These are phyloP conservation scores for Yamadazyma mexicana DNA, from an alignment of 1,139 yeast genomes.

Conservation along the genomic window DNA sequence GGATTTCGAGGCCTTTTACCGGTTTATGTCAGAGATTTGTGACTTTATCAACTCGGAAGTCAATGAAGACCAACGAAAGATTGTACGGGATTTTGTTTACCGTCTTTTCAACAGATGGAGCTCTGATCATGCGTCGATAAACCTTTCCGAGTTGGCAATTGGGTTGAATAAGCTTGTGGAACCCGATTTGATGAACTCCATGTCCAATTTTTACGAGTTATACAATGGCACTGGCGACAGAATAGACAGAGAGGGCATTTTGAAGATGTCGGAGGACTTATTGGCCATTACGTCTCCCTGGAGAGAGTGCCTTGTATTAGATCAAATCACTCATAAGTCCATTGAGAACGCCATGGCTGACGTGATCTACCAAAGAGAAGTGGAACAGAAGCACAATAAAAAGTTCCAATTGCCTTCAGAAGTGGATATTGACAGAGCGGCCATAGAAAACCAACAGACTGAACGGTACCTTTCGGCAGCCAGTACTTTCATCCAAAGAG, in stretches of 20 bases:
- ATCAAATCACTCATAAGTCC: constrained; percentile 56
- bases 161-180: constrained; percentile 75
- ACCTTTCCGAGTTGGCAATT: constrained; percentile 65
- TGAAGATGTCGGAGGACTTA: constrained; percentile 84
- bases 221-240: constrained; percentile 68
- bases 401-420: constrained; percentile 48
- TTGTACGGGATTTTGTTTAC: constrained; percentile 44
- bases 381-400: constrained; percentile 14
- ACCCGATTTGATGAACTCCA: constrained; percentile 73
- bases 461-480: constrained; percentile 87
- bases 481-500: constrained; percentile 80
- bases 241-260: constrained; percentile 75
- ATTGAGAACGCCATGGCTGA: constrained; percentile 70
- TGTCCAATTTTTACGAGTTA: constrained; percentile 75
- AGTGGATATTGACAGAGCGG: constrained; percentile 60
- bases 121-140: constrained; percentile 46
- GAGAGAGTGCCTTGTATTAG: constrained; percentile 66
- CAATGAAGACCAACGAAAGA: constrained; percentile 23
- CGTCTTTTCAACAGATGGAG: constrained; percentile 77
- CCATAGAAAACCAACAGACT: constrained; percentile 66
- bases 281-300: constrained; percentile 81
- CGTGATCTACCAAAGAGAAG: constrained; percentile 40
- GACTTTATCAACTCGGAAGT: constrained; percentile 63
- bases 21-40: constrained; percentile 76
- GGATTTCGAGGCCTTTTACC: constrained; percentile 70